phyloP scores from a whole-genome alignment of 148 eudicot species.

The Rhododendron ovatum region DNA sequence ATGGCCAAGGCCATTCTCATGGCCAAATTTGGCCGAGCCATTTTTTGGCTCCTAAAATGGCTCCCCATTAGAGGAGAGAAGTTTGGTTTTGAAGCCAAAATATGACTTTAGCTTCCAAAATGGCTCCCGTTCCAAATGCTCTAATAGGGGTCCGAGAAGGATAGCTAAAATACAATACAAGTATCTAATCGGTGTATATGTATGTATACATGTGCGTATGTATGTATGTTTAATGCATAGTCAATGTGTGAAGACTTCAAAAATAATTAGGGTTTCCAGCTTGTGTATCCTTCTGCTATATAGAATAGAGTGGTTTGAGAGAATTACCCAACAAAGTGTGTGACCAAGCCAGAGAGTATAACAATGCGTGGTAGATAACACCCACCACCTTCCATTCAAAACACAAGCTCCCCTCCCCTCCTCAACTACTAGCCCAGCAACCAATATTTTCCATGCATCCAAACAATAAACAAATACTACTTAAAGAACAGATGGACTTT shows the following conservation, averaged over 20 bases:
- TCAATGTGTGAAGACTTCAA: background rate
- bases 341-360: background rate
- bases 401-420: background rate
- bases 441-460: background rate
- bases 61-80: background rate
- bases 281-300: background rate
- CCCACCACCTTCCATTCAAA: conserved; percentile 21
- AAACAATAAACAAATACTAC: background rate
- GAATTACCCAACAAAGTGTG: background rate
- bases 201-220: too few species aligned
- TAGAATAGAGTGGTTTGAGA: background rate
- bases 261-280: background rate
- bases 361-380: too few species aligned
- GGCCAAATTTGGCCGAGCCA: too few species aligned
- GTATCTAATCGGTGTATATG: too few species aligned
- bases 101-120: background rate
- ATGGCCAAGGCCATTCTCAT: background rate
- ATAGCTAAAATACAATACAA: too few species aligned
- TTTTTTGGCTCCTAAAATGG: background rate
- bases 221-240: too few species aligned
- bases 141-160: too few species aligned
- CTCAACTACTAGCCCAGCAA: conserved; percentile 20
- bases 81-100: background rate
- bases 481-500: background rate
- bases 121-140: too few species aligned